Percentiles rank a stretch among this genome's conserved stretches.
Conservation (phyloP, 164 flowering plant genomes). For the Stephania yunnanensis region DNA sequence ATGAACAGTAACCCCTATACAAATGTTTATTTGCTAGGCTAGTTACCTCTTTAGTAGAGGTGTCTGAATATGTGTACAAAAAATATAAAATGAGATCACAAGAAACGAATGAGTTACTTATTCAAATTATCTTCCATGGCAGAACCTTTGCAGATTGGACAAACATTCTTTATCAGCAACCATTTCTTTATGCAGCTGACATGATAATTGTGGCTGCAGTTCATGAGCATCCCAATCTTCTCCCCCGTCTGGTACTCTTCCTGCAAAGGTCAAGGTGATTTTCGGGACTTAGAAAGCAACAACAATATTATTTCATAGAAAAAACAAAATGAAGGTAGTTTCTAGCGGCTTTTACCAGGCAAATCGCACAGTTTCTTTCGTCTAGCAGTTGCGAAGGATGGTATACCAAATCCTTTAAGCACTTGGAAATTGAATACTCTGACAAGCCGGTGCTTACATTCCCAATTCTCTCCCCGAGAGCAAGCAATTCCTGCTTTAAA, state of each 20-base stretch:
- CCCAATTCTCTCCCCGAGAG: conserved; percentile 66
- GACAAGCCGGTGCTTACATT: conserved; percentile 59
- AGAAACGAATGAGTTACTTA: background rate
- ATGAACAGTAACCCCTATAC: background rate
- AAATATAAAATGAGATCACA: background rate
- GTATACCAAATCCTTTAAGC: conserved; percentile 31
- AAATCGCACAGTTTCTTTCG: conserved; percentile 46
- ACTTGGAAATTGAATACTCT: conserved; percentile 38
- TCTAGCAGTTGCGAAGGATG: conserved; percentile 26
- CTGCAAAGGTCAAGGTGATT: conserved; percentile 24
- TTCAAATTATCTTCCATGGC: conserved; percentile 27
- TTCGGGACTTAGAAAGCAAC: background rate
- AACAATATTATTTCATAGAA: background rate
- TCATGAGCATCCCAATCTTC: conserved; percentile 33
- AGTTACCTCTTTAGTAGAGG: background rate
- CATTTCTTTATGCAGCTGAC: conserved; percentile 51
- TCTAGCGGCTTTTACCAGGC: conserved; percentile 40
- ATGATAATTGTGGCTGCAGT: conserved; percentile 56
- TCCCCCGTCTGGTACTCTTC: conserved; percentile 57
- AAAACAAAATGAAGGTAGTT: background rate
- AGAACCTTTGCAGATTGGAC: conserved; percentile 65
- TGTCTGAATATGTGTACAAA: conserved; percentile 10
- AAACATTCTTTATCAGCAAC: conserved; percentile 57
- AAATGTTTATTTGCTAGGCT: background rate
- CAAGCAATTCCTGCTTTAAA: conserved; percentile 57